Evolutionary conservation across 495 filamentous ascomycete genomes (phyloP).

Genomic region (Clavariopsis aquatica): DNA sequence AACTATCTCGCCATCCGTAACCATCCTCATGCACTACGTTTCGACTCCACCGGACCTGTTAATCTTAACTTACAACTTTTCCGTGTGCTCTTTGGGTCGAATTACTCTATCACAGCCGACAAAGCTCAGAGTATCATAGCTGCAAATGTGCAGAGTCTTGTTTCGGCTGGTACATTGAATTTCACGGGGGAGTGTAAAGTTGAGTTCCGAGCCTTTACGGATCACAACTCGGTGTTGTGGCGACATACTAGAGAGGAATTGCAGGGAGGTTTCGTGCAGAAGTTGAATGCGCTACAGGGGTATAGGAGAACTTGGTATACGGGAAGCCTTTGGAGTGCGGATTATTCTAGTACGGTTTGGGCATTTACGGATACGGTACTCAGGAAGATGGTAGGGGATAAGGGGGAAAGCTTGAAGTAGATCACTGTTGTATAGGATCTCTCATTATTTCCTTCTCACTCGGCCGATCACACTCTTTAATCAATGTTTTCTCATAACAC

Average conservation of each 20-base stretch:
- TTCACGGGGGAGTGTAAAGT: neutral
- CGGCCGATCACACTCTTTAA: too few species aligned
- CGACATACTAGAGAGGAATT: neutral
- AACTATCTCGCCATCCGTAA: constrained; percentile 16
- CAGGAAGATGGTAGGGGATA: too few species aligned
- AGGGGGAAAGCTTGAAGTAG: too few species aligned
- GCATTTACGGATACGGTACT: constrained; percentile 23
- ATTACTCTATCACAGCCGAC: neutral
- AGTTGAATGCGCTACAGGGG: constrained; percentile 24
- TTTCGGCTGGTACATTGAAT: constrained; percentile 9
- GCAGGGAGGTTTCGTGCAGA: constrained; percentile 14
- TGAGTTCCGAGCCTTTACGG: constrained; percentile 5
- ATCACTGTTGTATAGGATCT: too few species aligned
- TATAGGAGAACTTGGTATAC: constrained; percentile 20
- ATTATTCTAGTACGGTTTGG: constrained; percentile 22
- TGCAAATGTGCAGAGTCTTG: constrained; percentile 4
- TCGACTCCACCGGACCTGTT: constrained; percentile 8
- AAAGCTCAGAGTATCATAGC: constrained; percentile 6
- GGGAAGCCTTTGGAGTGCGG: constrained; percentile 1
- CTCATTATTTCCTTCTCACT: too few species aligned
- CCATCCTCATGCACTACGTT: constrained; percentile 11
- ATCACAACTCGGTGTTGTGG: constrained; percentile 14
- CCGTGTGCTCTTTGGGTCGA: constrained; percentile 10
- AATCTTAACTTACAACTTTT: neutral
- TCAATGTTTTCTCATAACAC: too few species aligned